phyloP scores from a whole-genome alignment of 768 basidiomycete species.

The Serendipita vermifera region DNA sequence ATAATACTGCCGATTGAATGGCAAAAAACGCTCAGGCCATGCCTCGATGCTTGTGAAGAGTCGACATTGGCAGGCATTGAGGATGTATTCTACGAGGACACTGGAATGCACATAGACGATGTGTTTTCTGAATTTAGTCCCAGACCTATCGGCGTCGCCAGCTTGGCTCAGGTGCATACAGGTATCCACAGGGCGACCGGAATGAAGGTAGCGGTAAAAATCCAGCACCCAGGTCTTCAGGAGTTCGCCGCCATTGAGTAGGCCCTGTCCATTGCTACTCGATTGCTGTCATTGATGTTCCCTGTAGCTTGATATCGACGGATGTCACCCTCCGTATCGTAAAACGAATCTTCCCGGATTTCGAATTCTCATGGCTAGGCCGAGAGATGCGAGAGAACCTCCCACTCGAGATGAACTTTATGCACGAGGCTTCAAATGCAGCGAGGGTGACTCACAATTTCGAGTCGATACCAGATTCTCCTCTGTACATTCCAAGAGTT shows the following conservation, averaged over 20 bases:
- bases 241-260: slow-evolving; percentile 90
- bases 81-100: slow-evolving; percentile 62
- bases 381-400: slow-evolving; percentile 86
- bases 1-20: slow-evolving; percentile 50
- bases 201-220: slow-evolving; percentile 74
- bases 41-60: slow-evolving; percentile 90
- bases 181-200: slow-evolving; percentile 61
- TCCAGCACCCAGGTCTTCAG: slow-evolving; percentile 86
- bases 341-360: slow-evolving; percentile 87
- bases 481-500: slow-evolving; percentile 69
- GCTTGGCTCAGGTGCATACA: slow-evolving; percentile 89
- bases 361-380: slow-evolving; percentile 86
- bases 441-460: slow-evolving; percentile 61
- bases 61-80: slow-evolving; percentile 71
- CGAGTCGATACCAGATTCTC: slow-evolving; percentile 48
- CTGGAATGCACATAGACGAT: slow-evolving; percentile 55
- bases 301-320: slow-evolving; percentile 24
- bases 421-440: slow-evolving; percentile 80
- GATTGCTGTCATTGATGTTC: slow-evolving; percentile 7
- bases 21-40: slow-evolving; percentile 42
- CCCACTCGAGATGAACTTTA: slow-evolving; percentile 91
- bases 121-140: slow-evolving; percentile 79
- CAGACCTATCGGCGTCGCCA: slow-evolving; percentile 86
- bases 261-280: slow-evolving; percentile 24
- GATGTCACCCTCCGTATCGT: slow-evolving; percentile 56